Evolutionary conservation across 2,329 filamentous ascomycete genomes (phyloP).

Genomic region (Leptoxyphium fumago): DNA sequence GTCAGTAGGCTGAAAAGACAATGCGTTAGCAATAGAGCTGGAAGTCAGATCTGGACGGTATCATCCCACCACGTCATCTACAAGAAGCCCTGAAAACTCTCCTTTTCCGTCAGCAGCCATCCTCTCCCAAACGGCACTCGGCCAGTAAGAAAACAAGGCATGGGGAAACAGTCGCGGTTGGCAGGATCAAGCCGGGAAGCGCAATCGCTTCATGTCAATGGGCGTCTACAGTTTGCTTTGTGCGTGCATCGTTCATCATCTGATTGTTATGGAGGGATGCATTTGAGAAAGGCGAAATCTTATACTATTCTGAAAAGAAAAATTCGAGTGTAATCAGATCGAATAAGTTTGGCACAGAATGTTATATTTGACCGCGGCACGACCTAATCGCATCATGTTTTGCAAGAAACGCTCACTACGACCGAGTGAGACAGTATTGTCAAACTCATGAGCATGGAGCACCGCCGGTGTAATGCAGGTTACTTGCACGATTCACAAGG

Average conservation of each 20-base stretch:
- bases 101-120: conserved; percentile 16
- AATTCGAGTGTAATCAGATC: too few relatives aligned
- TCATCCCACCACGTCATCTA: conserved; percentile 11
- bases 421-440: too few relatives aligned
- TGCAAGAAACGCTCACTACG: too few relatives aligned
- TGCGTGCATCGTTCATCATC: conserved; percentile 14
- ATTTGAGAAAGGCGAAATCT: conserved; percentile 12
- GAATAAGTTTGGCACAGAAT: too few relatives aligned
- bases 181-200: conserved; percentile 1
- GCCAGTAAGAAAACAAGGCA: conserved; percentile 10
- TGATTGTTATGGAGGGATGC: conserved; percentile 12
- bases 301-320: conserved; percentile 15
- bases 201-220: too few relatives aligned
- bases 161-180: neutral
- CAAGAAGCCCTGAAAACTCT: conserved; percentile 15
- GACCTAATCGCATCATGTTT: too few relatives aligned
- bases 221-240: conserved; percentile 14
- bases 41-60: conserved; percentile 7
- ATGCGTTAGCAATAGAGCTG: conserved; percentile 7
- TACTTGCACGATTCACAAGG: neutral
- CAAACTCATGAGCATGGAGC: too few relatives aligned
- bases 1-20: conserved; percentile 15
- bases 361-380: too few relatives aligned
- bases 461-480: too few relatives aligned
- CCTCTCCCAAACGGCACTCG: conserved; percentile 16